Conservation (phyloP, 306 rosid genomes). For the Calophaca sinica region DNA sequence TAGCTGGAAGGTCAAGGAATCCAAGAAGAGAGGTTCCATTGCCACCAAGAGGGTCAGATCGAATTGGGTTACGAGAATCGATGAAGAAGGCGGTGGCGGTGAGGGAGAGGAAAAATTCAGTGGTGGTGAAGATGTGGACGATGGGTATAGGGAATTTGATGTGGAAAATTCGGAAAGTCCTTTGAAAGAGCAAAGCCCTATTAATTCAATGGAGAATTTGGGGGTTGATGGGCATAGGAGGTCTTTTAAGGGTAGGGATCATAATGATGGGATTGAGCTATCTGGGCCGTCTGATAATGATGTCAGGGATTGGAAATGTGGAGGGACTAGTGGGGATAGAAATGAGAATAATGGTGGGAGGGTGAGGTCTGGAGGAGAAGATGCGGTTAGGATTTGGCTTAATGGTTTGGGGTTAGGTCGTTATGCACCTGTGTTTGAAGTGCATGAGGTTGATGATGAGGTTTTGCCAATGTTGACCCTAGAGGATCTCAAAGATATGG, state of each 20-base stretch:
- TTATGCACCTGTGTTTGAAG: slow-evolving; percentile 91
- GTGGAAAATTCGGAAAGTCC: slow-evolving; percentile 82
- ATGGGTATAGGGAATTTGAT: slow-evolving; percentile 76
- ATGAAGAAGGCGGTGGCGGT: slow-evolving; percentile 66
- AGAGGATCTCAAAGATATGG: slow-evolving; percentile 94
- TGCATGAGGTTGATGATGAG: slow-evolving; percentile 96
- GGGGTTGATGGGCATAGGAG: slow-evolving; percentile 76
- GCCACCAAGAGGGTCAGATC: slow-evolving; percentile 82
- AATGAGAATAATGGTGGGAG: slow-evolving; percentile 65
- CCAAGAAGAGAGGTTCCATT: slow-evolving; percentile 74
- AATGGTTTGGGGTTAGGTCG: slow-evolving; percentile 87
- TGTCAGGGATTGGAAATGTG: slow-evolving; percentile 70
- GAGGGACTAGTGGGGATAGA: slow-evolving; percentile 59
- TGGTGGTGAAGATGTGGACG: slow-evolving; percentile 75
- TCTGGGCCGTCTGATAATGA: slow-evolving; percentile 88
- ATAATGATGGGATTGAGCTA: slow-evolving; percentile 74
- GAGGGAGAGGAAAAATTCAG: slow-evolving; percentile 74
- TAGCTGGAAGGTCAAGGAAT: slow-evolving; percentile 84
- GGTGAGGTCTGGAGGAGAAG: slow-evolving; percentile 74
- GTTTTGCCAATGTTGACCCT: slow-evolving; percentile 79
- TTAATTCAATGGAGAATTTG: slow-evolving; percentile 77
- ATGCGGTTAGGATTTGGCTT: slow-evolving; percentile 93
- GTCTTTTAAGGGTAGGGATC: slow-evolving; percentile 67
- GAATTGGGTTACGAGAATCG: slow-evolving; percentile 80
- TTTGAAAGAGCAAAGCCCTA: slow-evolving; percentile 78